These are phyloP conservation scores for Kodamaea hsintzibuensis DNA, from an alignment of 805 yeast species.

Conservation along the genomic window DNA sequence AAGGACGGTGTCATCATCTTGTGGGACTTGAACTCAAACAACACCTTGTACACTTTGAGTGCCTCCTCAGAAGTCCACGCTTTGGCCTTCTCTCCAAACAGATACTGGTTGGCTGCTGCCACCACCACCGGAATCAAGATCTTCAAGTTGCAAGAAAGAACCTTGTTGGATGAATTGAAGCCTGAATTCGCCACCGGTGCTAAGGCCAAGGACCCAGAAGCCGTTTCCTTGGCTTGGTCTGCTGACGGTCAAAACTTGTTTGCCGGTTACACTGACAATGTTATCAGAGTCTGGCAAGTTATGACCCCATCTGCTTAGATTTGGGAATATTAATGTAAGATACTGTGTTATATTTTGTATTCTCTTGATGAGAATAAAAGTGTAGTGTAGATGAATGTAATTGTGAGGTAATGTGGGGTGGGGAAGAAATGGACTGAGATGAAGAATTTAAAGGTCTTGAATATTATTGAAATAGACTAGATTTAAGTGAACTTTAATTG, in stretches of 20 bases:
- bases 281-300: constrained; percentile 99
- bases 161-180: constrained; percentile 93
- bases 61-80: constrained; percentile 98
- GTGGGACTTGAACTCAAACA: constrained; percentile 91
- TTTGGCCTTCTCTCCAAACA: constrained; percentile 99
- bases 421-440: too few species aligned
- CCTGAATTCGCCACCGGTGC: constrained; percentile 91
- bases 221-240: constrained; percentile 98
- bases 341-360: background rate
- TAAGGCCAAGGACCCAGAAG: constrained; percentile 96
- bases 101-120: constrained; percentile 99
- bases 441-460: too few species aligned
- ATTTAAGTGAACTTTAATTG: too few species aligned
- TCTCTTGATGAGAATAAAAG: background rate
- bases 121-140: constrained; percentile 97
- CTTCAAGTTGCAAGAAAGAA: constrained; percentile 95
- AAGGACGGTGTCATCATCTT: constrained; percentile 98
- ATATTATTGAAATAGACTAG: too few species aligned
- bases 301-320: constrained; percentile 73
- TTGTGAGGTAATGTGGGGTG: too few species aligned
- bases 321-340: constrained; percentile 5
- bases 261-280: constrained; percentile 99
- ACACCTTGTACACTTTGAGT: constrained; percentile 86
- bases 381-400: background rate
- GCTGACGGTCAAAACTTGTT: constrained; percentile 99